phyloP scores from a whole-genome alignment of 371 early-diverging fungal genomes.

The Syncephalastrum sp. region DNA sequence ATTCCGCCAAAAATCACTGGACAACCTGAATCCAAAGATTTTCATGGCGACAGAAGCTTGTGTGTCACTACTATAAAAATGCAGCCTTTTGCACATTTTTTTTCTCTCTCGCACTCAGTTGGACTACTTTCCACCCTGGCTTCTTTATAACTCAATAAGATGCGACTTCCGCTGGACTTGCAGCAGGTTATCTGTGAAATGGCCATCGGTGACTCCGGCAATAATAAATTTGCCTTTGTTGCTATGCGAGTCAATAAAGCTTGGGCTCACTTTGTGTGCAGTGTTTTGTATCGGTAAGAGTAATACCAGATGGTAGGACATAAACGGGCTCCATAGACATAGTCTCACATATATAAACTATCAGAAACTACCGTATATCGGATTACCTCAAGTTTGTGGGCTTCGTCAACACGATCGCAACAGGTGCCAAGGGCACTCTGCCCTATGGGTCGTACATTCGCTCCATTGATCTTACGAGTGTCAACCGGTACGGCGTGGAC shows the following conservation, averaged over 20 bases:
- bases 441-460: slow-evolving; percentile 18
- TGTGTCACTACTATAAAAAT: too few relatives aligned
- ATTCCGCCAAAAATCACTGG: too few relatives aligned
- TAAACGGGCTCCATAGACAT: not conserved
- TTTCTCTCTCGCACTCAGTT: too few relatives aligned
- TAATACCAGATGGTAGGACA: not conserved
- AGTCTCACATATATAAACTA: not conserved
- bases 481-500: slow-evolving; percentile 21
- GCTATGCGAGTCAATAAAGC: slow-evolving; percentile 14
- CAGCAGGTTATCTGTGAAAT: slow-evolving; percentile 18
- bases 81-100: too few relatives aligned
- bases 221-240: slow-evolving; percentile 9
- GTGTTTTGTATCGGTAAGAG: slow-evolving; percentile 14
- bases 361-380: slow-evolving; percentile 15
- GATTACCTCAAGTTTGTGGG: slow-evolving; percentile 18
- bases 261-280: slow-evolving; percentile 22
- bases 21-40: too few relatives aligned
- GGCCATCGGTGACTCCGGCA: slow-evolving; percentile 9
- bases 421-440: not conserved
- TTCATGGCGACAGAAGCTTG: too few relatives aligned
- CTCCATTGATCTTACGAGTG: slow-evolving; percentile 11
- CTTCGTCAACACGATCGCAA: slow-evolving; percentile 14
- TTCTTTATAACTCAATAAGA: too few relatives aligned
- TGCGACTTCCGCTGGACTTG: slow-evolving; percentile 9
- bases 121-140: too few relatives aligned